phyloP scores from a whole-genome alignment of 306 rosid species.

The Ormosia semicastrata region DNA sequence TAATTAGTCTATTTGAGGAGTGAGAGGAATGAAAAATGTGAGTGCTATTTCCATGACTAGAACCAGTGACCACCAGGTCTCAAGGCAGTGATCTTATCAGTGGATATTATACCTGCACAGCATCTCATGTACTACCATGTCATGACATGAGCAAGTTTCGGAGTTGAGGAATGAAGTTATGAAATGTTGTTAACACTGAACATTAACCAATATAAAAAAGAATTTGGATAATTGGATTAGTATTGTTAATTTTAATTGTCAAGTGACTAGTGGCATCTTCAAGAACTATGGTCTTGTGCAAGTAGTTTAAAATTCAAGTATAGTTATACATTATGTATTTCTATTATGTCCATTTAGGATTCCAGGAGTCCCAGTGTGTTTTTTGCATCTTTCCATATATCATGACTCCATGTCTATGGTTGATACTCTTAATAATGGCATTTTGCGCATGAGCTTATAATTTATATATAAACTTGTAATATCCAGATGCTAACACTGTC shows the following conservation, averaged over 20 bases:
- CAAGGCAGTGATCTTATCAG: background rate
- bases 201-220: background rate
- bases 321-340: background rate
- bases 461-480: background rate
- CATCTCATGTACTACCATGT: too few relatives aligned
- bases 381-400: background rate
- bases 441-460: background rate
- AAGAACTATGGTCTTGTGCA: background rate
- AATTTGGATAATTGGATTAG: background rate
- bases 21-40: background rate
- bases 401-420: background rate
- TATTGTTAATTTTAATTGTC: too few relatives aligned
- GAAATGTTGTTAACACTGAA: background rate
- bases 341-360: background rate
- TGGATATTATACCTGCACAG: too few relatives aligned
- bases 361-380: background rate
- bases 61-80: background rate
- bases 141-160: too few relatives aligned
- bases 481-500: background rate
- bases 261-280: background rate
- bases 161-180: background rate
- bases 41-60: background rate
- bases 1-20: background rate
- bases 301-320: background rate
- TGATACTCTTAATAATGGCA: background rate